Conservation (phyloP, 2,329 filamentous ascomycete species). For the Dactylellina haptotyla region DNA sequence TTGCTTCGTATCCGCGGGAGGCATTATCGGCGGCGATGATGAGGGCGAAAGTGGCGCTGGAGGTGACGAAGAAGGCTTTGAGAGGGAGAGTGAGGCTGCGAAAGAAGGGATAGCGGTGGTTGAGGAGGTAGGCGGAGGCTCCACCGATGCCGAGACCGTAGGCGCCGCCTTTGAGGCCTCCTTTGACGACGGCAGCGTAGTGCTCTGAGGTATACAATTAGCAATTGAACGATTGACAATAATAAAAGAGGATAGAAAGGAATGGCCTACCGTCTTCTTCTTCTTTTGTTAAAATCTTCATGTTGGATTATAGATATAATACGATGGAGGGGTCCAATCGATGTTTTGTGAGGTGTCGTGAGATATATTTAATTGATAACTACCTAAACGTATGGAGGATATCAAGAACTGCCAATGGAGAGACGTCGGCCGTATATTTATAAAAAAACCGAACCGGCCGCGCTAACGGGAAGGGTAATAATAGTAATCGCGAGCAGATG, state of each 20-base stretch:
- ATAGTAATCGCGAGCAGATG: background rate
- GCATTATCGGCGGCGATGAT: conserved; percentile 85
- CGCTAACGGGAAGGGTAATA: background rate
- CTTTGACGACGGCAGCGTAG: conserved; percentile 75
- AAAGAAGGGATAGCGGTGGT: conserved; percentile 77
- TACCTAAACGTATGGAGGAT: background rate
- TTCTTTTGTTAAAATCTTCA: conserved; percentile 97
- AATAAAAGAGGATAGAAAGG: background rate
- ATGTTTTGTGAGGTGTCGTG: background rate
- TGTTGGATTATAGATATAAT: conserved; percentile 62
- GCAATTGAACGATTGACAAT: background rate
- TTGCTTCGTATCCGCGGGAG: conserved; percentile 76
- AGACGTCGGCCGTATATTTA: conserved; percentile 7
- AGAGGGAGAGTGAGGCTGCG: conserved; percentile 85
- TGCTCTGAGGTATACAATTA: conserved; percentile 53
- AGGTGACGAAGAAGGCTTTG: conserved; percentile 88
- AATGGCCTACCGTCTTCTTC: conserved; percentile 72
- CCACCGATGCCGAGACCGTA: conserved; percentile 65
- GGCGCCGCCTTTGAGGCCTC: conserved; percentile 77
- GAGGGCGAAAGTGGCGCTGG: conserved; percentile 81
- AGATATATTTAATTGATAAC: background rate
- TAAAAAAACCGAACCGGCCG: background rate
- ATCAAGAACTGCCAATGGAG: background rate
- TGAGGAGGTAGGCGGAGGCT: conserved; percentile 54
- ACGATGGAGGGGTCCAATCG: too few relatives aligned